phyloP scores from a whole-genome alignment of 805 yeast genomes.

The Candida hungchunana region DNA sequence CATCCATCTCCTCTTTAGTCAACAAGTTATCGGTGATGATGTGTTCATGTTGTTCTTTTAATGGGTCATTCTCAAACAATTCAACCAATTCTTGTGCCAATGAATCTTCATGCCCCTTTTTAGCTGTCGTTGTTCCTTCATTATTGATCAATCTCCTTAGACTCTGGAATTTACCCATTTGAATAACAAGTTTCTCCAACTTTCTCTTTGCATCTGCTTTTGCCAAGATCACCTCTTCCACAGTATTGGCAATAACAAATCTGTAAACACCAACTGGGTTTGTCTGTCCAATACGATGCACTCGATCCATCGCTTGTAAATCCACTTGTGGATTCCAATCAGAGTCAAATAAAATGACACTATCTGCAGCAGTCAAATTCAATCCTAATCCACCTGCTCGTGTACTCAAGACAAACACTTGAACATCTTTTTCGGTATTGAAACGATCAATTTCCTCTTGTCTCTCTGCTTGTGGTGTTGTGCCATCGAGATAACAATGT shows the following conservation, averaged over 20 bases:
- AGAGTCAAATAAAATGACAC: slow-evolving; percentile 84
- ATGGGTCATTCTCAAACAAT: slow-evolving; percentile 37
- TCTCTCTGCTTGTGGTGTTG: slow-evolving; percentile 60
- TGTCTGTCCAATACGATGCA: slow-evolving; percentile 87
- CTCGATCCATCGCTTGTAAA: slow-evolving; percentile 93
- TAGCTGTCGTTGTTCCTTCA: slow-evolving; percentile 23
- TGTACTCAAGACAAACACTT: slow-evolving; percentile 75
- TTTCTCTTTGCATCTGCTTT: slow-evolving; percentile 77
- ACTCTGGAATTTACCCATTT: slow-evolving; percentile 53
- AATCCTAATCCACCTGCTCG: slow-evolving; percentile 95
- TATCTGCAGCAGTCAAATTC: slow-evolving; percentile 80
- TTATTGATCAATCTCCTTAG: slow-evolving; percentile 34
- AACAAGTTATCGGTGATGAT: slow-evolving; percentile 21
- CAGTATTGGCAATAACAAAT: slow-evolving; percentile 68
- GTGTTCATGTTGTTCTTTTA: slow-evolving; percentile 34
- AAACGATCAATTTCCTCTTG: slow-evolving; percentile 55
- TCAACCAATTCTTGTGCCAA: slow-evolving; percentile 38
- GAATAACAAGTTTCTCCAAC: slow-evolving; percentile 72
- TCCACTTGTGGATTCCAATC: slow-evolving; percentile 99
- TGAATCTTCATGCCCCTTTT: slow-evolving; percentile 18
- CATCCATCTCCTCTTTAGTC: slow-evolving; percentile 40
- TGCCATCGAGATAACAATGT: slow-evolving; percentile 72
- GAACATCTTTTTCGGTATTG: slow-evolving; percentile 29
- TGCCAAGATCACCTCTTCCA: slow-evolving; percentile 77
- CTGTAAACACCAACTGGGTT: slow-evolving; percentile 81